Evolutionary conservation across 495 filamentous ascomycete genomes (phyloP).

Genomic region (Xylaria telfairii): DNA sequence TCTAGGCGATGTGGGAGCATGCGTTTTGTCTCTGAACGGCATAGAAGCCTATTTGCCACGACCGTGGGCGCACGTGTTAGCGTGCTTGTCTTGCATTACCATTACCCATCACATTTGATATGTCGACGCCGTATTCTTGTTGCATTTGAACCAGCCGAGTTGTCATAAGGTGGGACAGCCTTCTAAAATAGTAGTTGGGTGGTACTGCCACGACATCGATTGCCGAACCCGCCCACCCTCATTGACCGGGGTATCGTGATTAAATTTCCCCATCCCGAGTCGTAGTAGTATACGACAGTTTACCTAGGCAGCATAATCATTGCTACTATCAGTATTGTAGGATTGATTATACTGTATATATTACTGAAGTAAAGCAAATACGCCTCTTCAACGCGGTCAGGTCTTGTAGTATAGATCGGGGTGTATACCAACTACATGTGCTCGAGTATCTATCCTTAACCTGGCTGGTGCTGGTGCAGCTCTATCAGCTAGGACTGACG

Average conservation of each 20-base stretch:
- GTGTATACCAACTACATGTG: too few relatives aligned
- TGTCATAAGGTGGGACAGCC: not conserved
- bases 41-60: not conserved
- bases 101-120: conserved; percentile 1
- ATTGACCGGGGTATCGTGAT: not conserved
- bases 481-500: not conserved
- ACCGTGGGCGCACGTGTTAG: not conserved
- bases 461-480: not conserved
- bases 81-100: conserved; percentile 2
- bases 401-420: not conserved
- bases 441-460: not conserved
- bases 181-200: conserved; percentile 3
- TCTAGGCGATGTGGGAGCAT: not conserved
- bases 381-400: not conserved
- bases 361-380: not conserved
- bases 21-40: not conserved
- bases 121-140: not conserved
- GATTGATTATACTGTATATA: not conserved
- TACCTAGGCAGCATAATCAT: too few relatives aligned
- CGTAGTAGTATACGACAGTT: too few relatives aligned
- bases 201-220: not conserved
- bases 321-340: not conserved
- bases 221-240: not conserved
- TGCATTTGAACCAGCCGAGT: not conserved
- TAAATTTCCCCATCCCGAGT: not conserved